A percentile compares a stretch with the other conserved stretches of the same genome.
Evolutionary conservation across 1,284 basidiomycete genomes (phyloP).

Genomic region (Cystobasidium slooffiae): DNA sequence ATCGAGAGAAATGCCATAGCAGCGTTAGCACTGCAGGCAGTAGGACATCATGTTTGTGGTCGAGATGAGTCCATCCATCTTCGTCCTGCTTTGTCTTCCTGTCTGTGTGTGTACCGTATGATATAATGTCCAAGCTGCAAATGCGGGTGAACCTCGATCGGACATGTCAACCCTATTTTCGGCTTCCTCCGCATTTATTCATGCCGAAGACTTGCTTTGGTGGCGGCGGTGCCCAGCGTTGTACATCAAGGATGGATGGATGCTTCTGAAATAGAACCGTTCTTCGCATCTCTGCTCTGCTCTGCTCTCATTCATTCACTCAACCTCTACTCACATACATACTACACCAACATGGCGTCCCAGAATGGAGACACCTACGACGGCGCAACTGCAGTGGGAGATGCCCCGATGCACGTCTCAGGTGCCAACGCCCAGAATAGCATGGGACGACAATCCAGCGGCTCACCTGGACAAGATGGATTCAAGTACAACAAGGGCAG

Average conservation of each 20-base stretch:
- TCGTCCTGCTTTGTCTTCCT: too few species aligned
- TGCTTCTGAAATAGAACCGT: background rate
- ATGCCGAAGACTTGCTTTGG: background rate
- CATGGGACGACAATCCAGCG: background rate
- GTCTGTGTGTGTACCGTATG: too few species aligned
- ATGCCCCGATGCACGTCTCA: slow-evolving; percentile 6
- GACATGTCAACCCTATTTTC: slow-evolving; percentile 1
- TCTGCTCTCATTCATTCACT: background rate
- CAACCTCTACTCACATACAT: background rate
- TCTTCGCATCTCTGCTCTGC: slow-evolving; percentile 1
- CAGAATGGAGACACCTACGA: slow-evolving; percentile 32
- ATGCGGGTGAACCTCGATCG: background rate
- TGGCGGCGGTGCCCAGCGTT: slow-evolving; percentile 7
- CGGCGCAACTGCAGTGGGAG: slow-evolving; percentile 37
- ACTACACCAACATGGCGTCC: slow-evolving; percentile 9
- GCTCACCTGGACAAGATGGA: background rate
- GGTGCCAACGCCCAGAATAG: slow-evolving; percentile 9
- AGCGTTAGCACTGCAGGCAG: too few species aligned
- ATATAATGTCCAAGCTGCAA: too few species aligned
- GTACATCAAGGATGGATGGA: background rate
- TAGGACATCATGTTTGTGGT: too few species aligned
- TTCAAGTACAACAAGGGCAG: slow-evolving; percentile 3
- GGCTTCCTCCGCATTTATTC: background rate
- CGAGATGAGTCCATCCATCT: too few species aligned
- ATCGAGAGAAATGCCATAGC: too few species aligned